Conservation (phyloP, 164 flowering plant species). For the Umbellularia californica region DNA sequence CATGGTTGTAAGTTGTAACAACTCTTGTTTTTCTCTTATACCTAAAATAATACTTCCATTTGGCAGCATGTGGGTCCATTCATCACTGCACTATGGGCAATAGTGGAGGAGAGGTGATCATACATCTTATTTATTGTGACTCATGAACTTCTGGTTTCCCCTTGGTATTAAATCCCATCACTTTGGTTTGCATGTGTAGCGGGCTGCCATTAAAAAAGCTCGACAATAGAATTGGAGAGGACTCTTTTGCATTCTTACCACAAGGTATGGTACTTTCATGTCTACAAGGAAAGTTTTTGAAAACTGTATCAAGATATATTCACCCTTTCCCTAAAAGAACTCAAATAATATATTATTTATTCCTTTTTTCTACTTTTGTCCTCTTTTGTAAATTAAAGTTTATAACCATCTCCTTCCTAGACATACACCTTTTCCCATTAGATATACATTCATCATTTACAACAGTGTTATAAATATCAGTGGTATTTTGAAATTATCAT, state of each 20-base stretch:
- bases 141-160: conserved; percentile 7
- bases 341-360: too few relatives aligned
- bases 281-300: background rate
- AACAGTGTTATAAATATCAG: too few relatives aligned
- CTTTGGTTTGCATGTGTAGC: conserved; percentile 33
- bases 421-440: too few relatives aligned
- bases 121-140: background rate
- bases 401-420: too few relatives aligned
- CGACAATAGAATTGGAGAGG: conserved; percentile 89
- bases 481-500: too few relatives aligned
- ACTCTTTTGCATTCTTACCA: conserved; percentile 86
- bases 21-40: background rate
- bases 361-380: background rate
- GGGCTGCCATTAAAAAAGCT: conserved; percentile 72
- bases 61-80: conserved; percentile 72
- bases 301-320: background rate
- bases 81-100: conserved; percentile 49
- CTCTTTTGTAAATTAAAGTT: too few relatives aligned
- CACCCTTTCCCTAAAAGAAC: background rate
- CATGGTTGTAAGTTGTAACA: background rate
- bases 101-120: conserved; percentile 83
- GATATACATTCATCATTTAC: too few relatives aligned
- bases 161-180: conserved; percentile 4
- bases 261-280: conserved; percentile 46
- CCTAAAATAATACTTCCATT: background rate